Percentiles rank a stretch among this genome's conserved stretches.
phyloP scores from a whole-genome alignment of 257 asterid species.

The Gynochthodes officinalis region DNA sequence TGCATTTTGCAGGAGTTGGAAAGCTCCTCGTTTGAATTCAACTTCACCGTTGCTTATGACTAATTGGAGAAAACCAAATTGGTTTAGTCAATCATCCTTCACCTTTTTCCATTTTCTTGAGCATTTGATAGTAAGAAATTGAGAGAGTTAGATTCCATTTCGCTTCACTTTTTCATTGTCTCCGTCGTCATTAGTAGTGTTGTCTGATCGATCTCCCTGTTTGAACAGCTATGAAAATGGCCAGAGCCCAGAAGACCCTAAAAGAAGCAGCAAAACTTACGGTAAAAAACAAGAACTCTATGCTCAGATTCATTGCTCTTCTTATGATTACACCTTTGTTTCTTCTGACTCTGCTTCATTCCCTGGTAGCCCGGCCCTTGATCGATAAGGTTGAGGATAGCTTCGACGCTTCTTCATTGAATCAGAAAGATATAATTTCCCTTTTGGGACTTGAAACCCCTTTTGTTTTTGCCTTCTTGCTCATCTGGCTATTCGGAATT shows the following conservation, averaged over 20 bases:
- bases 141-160: too few relatives aligned
- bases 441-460: neutral
- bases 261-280: neutral
- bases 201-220: too few relatives aligned
- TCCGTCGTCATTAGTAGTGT: too few relatives aligned
- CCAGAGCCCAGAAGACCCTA: neutral
- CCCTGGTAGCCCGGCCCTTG: neutral
- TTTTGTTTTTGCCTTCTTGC: neutral
- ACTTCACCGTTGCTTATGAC: too few relatives aligned
- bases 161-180: too few relatives aligned
- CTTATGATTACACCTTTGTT: neutral
- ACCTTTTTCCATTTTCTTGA: too few relatives aligned
- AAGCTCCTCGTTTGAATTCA: too few relatives aligned
- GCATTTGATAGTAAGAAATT: too few relatives aligned
- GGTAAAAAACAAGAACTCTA: neutral
- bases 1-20: too few relatives aligned
- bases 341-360: neutral
- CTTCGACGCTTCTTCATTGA: neutral
- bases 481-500: neutral
- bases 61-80: too few relatives aligned
- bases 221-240: neutral
- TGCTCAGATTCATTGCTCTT: neutral
- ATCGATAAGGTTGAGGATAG: constrained; percentile 3
- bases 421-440: neutral
- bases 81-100: too few relatives aligned